phyloP scores from a whole-genome alignment of 2,329 filamentous ascomycete genomes.

The Fusarium camptoceras region DNA sequence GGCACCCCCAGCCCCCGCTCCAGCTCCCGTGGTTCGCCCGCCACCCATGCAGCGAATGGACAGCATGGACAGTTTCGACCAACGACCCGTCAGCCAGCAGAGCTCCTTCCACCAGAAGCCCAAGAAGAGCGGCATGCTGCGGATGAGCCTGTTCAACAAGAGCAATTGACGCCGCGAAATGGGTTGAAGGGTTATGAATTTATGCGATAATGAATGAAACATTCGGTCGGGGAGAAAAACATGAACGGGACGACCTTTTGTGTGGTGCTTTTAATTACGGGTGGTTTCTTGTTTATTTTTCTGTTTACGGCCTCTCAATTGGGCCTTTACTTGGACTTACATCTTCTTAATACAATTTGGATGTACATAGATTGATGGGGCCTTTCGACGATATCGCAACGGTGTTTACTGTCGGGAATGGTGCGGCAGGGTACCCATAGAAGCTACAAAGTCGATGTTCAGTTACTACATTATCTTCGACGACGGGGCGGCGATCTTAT shows the following conservation, averaged over 20 bases:
- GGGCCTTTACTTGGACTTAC: conserved; percentile 13
- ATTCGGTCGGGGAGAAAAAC: conserved; percentile 13
- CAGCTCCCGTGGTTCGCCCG: conserved; percentile 3
- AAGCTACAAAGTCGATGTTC: not conserved
- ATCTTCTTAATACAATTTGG: conserved; percentile 26
- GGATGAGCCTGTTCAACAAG: conserved; percentile 42
- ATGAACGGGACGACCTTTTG: conserved; percentile 12
- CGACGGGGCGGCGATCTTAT: not conserved
- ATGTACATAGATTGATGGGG: conserved; percentile 20
- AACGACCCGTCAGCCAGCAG: conserved; percentile 38
- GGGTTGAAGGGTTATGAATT: conserved; percentile 25
- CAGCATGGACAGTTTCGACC: conserved; percentile 42
- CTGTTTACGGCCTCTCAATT: not conserved
- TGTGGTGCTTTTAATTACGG: not conserved
- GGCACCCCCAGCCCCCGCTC: conserved; percentile 5
- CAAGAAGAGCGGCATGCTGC: conserved; percentile 33
- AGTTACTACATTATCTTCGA: not conserved
- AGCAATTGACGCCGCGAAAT: conserved; percentile 20
- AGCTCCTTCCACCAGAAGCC: conserved; percentile 39
- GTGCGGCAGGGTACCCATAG: not conserved
- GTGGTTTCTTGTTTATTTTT: conserved; percentile 1
- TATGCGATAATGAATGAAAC: conserved; percentile 32
- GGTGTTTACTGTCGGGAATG: not conserved
- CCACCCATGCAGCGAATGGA: conserved; percentile 39
- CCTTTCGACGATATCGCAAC: not conserved